These are phyloP conservation scores for Neofusicoccum sp. DNA, from an alignment of 2,329 filamentous ascomycete genomes.

Conservation along the genomic window DNA sequence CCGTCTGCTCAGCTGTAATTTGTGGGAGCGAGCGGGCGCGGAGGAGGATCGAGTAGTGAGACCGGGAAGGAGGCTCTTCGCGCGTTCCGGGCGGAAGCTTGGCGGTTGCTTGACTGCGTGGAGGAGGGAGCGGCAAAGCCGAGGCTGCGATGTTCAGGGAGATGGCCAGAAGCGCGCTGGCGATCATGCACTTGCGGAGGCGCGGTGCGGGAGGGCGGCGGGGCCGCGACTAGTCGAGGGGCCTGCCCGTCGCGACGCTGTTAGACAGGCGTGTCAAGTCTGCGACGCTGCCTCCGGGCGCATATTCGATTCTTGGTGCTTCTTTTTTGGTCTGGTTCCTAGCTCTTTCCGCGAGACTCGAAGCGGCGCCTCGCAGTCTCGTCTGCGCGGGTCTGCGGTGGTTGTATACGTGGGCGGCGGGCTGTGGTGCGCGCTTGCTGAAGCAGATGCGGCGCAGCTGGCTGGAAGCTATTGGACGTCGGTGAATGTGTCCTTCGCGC, in stretches of 20 bases:
- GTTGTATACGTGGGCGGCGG: not conserved
- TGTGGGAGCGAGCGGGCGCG: not conserved
- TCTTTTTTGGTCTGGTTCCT: not conserved
- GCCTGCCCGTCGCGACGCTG: slow-evolving; percentile 10
- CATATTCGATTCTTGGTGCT: not conserved
- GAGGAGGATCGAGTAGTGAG: not conserved
- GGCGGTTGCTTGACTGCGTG: slow-evolving; percentile 12
- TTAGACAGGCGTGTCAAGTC: slow-evolving; percentile 18
- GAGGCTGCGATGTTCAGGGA: slow-evolving; percentile 2
- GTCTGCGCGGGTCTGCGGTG: not conserved
- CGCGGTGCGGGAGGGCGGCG: not conserved
- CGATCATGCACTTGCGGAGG: slow-evolving; percentile 7
- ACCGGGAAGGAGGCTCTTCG: slow-evolving; percentile 1
- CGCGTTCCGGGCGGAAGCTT: not conserved
- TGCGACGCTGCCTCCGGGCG: slow-evolving; percentile 9
- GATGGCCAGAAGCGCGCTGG: not conserved
- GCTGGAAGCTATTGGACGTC: not conserved
- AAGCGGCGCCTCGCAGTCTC: not conserved
- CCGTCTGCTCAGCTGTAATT: slow-evolving; percentile 1
- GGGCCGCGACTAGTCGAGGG: slow-evolving; percentile 4
- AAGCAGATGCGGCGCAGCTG: not conserved
- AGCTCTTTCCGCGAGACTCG: not conserved
- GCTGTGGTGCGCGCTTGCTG: slow-evolving; percentile 5
- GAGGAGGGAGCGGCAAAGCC: not conserved
- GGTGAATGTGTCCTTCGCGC: not conserved